phyloP scores from a whole-genome alignment of 768 basidiomycete genomes.

The Leccinum uliginosum region DNA sequence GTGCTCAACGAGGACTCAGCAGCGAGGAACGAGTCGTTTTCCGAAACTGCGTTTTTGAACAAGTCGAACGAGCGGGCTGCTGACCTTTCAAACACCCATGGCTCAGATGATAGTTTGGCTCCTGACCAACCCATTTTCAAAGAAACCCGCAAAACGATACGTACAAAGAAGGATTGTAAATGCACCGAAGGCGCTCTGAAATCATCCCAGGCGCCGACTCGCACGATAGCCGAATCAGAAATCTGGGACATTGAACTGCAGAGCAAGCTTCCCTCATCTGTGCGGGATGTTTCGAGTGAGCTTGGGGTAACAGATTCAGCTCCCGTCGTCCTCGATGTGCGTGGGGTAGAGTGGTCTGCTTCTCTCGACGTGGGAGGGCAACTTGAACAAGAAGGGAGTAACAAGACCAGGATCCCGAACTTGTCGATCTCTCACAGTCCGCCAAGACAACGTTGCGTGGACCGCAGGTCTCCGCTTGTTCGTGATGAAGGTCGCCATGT shows the following conservation, averaged over 20 bases:
- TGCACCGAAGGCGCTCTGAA: not conserved
- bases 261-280: conserved; percentile 24
- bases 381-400: not conserved
- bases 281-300: conserved; percentile 11
- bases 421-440: not conserved
- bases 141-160: conserved; percentile 2
- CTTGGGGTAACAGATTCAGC: conserved; percentile 10
- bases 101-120: conserved; percentile 5
- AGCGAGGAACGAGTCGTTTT: conserved; percentile 33
- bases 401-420: not conserved
- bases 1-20: conserved; percentile 7
- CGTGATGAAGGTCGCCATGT: not conserved
- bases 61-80: conserved; percentile 13
- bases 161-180: not conserved
- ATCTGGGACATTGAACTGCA: conserved; percentile 56
- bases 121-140: conserved; percentile 15
- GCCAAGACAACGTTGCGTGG: not conserved
- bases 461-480: conserved; percentile 13
- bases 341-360: conserved; percentile 26
- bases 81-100: conserved; percentile 4
- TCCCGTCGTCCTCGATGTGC: conserved; percentile 37
- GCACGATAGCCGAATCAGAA: conserved; percentile 32
- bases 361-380: conserved; percentile 5
- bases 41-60: conserved; percentile 45
- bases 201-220: not conserved